phyloP scores from a whole-genome alignment of 2,329 filamentous ascomycete genomes.

The Leptographium flavum region DNA sequence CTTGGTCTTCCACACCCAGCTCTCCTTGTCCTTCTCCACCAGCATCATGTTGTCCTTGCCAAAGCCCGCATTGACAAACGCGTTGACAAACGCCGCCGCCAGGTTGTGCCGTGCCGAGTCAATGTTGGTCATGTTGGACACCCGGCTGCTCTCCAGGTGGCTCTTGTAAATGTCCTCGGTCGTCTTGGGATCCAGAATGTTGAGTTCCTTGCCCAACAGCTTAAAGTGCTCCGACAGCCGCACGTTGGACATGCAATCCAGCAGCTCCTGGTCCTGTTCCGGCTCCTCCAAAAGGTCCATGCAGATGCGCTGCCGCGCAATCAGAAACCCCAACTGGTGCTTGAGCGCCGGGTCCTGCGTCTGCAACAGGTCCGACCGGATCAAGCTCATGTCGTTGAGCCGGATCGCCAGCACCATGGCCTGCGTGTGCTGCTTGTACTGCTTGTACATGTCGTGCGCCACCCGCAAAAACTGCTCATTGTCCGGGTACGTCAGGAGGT shows the following conservation, averaged over 20 bases:
- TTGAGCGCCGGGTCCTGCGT: slow-evolving; percentile 70
- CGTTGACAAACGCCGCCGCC: slow-evolving; percentile 90
- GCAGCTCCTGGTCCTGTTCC: slow-evolving; percentile 63
- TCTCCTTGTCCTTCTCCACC: slow-evolving; percentile 72
- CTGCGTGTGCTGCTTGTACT: slow-evolving; percentile 85
- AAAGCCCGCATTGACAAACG: slow-evolving; percentile 91
- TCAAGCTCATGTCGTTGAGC: slow-evolving; percentile 73
- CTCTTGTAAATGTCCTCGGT: slow-evolving; percentile 99
- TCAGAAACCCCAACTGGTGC: slow-evolving; percentile 88
- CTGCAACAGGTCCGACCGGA: slow-evolving; percentile 64
- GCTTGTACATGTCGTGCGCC: slow-evolving; percentile 84
- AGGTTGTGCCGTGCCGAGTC: slow-evolving; percentile 94
- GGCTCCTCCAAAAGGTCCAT: slow-evolving; percentile 37
- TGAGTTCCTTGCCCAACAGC: slow-evolving; percentile 83
- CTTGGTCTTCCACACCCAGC: slow-evolving; percentile 99
- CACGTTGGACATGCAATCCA: slow-evolving; percentile 78
- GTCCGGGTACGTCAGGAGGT: slow-evolving; percentile 90
- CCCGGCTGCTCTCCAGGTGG: slow-evolving; percentile 88
- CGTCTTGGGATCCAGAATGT: slow-evolving; percentile 90
- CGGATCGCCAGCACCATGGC: slow-evolving; percentile 91
- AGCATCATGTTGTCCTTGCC: slow-evolving; percentile 98
- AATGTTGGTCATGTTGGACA: slow-evolving; percentile 82
- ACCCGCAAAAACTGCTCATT: slow-evolving; percentile 91
- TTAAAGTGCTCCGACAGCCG: slow-evolving; percentile 89
- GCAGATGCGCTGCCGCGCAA: slow-evolving; percentile 81